Conservation (phyloP, 371 early-diverging fungal genomes). For the Syncephalastrum monosporum region DNA sequence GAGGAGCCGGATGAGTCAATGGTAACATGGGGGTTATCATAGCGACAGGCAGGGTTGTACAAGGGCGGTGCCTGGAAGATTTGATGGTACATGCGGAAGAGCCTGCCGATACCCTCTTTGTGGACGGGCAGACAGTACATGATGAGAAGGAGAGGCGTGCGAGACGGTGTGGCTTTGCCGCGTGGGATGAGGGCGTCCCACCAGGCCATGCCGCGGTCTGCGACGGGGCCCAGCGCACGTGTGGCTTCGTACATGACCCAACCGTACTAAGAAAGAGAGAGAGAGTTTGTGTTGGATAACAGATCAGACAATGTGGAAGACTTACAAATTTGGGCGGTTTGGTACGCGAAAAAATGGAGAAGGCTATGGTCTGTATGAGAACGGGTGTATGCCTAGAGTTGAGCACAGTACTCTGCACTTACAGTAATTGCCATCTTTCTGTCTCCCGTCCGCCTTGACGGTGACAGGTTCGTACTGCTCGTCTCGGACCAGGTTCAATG, state of each 20-base stretch:
- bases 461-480: slow-evolving; percentile 35
- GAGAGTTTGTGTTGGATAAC: neutral
- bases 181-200: slow-evolving; percentile 50
- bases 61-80: slow-evolving; percentile 35
- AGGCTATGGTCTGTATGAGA: slow-evolving; percentile 18
- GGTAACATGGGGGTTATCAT: slow-evolving; percentile 26
- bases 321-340: slow-evolving; percentile 31
- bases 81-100: slow-evolving; percentile 14
- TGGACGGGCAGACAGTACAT: slow-evolving; percentile 33
- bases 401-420: slow-evolving; percentile 5
- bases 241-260: slow-evolving; percentile 51
- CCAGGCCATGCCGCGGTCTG: slow-evolving; percentile 37
- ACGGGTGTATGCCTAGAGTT: neutral
- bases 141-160: slow-evolving; percentile 40
- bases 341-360: slow-evolving; percentile 25
- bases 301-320: neutral
- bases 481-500: slow-evolving; percentile 29
- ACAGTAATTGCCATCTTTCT: slow-evolving; percentile 35
- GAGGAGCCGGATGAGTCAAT: neutral
- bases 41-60: slow-evolving; percentile 34
- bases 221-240: slow-evolving; percentile 40
- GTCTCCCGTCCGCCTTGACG: slow-evolving; percentile 33
- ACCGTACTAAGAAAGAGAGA: slow-evolving; percentile 30
- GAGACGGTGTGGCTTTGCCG: slow-evolving; percentile 26
- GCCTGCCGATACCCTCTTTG: slow-evolving; percentile 12